Percentiles rank a stretch among this genome's conserved stretches.
phyloP scores from a whole-genome alignment of 148 eudicot genomes.

The Camellia japonica region DNA sequence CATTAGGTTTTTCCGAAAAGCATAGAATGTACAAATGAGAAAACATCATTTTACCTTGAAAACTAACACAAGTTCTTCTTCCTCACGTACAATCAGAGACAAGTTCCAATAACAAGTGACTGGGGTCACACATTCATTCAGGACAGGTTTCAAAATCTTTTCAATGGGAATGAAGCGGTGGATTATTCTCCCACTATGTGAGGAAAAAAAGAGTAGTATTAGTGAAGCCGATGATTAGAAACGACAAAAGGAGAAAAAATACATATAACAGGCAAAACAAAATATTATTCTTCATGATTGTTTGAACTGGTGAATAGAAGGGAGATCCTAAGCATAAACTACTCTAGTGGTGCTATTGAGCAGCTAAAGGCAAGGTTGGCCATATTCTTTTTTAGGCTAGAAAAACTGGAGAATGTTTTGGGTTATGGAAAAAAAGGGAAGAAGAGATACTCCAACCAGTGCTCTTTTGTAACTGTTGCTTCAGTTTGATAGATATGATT shows the following conservation, averaged over 20 bases:
- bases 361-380: no score
- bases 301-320: background rate
- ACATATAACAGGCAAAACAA: background rate
- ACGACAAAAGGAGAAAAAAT: background rate
- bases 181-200: constrained; percentile 59
- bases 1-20: background rate
- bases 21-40: background rate
- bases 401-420: background rate
- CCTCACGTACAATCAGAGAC: constrained; percentile 68
- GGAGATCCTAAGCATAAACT: background rate
- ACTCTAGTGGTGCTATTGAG: background rate
- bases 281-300: background rate
- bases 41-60: constrained; percentile 56
- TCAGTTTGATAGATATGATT: background rate
- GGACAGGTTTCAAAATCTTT: constrained; percentile 82
- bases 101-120: constrained; percentile 94
- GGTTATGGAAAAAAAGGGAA: background rate
- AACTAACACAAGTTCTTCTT: constrained; percentile 66
- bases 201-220: background rate
- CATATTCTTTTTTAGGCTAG: background rate
- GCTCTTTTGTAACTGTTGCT: background rate
- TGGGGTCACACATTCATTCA: constrained; percentile 89
- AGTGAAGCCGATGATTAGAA: background rate
- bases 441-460: no score
- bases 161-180: constrained; percentile 69